Base-by-base conservation (phyloP, 176 grass and related monocot species). In the Aechmea fasciata region DNA sequence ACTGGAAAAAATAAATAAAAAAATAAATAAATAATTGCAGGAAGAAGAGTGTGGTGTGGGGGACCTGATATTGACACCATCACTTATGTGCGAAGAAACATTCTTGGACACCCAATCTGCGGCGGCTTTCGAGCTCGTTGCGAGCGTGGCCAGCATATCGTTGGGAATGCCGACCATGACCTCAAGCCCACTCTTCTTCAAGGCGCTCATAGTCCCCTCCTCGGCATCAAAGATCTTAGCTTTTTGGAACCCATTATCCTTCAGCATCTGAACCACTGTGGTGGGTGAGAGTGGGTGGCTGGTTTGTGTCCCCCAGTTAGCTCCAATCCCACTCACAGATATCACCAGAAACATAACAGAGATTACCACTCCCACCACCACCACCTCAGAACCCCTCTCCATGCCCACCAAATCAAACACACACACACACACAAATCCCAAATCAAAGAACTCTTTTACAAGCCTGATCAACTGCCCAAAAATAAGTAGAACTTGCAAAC, bases 81-180 rank as follows among this genome's bases (percentile, higher is more conserved):
- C 73, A 54, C 86, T 85, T 77, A 84, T 64, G 87, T 59, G 85
- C 69, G 71, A 65, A 52, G 94, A 99, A 52, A 89, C 79, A 80
- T 99, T 99, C 52, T 48, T 87, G 64, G 90, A 78, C 51, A 99
- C 94, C 94, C 94, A 99, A 24, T 82, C 81, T 79, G 90, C 72
- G 1, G 94, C 94, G 20, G 79, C 62, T 73, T 82, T 86, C 69
- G 88, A 64, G 69, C 49, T 99, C 11, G 77, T 87, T 13, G 94
- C 89, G 49, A 99, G 81, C 0, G 11, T 70, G 25, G 0, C 1
- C 49, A 99, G 81, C 87, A 99, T 75, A 15, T 99, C 94, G 77
- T 99, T 99, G 11, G 94, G 94, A 75, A 99, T 90, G 82, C 94
- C 94, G 47, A 93, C 89, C 94, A 99, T 99, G 14, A 99, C 94